phyloP scores from a whole-genome alignment of 129 eudicot genomes.

The Flaveria ramosissima region DNA sequence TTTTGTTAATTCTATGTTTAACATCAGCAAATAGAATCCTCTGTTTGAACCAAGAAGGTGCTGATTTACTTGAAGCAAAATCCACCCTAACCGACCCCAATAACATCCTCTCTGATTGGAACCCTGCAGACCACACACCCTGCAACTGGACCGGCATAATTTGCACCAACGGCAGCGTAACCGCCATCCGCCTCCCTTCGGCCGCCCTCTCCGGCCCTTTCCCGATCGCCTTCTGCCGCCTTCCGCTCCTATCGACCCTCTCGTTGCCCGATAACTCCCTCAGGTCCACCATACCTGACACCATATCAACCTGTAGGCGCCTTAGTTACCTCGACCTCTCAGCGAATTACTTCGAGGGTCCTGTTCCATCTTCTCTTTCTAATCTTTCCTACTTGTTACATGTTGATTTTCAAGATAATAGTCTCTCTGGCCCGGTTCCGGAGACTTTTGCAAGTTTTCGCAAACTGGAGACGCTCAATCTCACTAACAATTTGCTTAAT shows the following conservation, averaged over 20 bases:
- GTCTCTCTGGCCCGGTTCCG: slow-evolving; percentile 61
- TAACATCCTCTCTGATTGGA: slow-evolving; percentile 59
- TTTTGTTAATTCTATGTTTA: not conserved
- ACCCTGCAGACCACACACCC: slow-evolving; percentile 47
- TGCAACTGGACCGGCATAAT: slow-evolving; percentile 79
- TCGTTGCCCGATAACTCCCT: slow-evolving; percentile 52
- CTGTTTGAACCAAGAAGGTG: slow-evolving; percentile 65
- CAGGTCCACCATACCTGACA: slow-evolving; percentile 48
- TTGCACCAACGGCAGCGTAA: slow-evolving; percentile 47
- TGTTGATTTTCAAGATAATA: slow-evolving; percentile 48
- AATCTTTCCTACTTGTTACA: slow-evolving; percentile 43
- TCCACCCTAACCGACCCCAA: slow-evolving; percentile 50
- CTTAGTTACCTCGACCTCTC: slow-evolving; percentile 66
- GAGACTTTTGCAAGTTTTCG: slow-evolving; percentile 44
- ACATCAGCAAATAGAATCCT: not conserved
- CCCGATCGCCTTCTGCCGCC: slow-evolving; percentile 59
- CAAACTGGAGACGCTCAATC: slow-evolving; percentile 40
- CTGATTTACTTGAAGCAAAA: slow-evolving; percentile 35
- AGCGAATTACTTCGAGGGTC: slow-evolving; percentile 49
- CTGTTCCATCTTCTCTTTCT: slow-evolving; percentile 51
- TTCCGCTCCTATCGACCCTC: slow-evolving; percentile 53
- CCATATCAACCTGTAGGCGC: slow-evolving; percentile 54
- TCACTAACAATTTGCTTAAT: slow-evolving; percentile 46
- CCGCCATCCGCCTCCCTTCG: slow-evolving; percentile 46
- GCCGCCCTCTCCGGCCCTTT: slow-evolving; percentile 59